phyloP scores from a whole-genome alignment of 140 eudicot species.

The Cichorium intybus region DNA sequence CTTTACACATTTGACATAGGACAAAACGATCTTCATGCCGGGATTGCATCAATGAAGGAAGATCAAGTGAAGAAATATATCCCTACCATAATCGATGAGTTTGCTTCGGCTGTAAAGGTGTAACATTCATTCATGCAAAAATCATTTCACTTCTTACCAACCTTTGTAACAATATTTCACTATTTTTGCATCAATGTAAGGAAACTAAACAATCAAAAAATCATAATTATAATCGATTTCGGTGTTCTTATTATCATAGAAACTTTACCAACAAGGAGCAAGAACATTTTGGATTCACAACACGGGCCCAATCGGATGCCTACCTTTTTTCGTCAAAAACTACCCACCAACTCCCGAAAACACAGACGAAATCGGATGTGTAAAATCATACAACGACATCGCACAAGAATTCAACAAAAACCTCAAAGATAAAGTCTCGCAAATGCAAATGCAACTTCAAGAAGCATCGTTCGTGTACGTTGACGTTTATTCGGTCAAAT shows the following conservation, averaged over 20 bases:
- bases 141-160: too few species aligned
- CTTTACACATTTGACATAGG: conserved; percentile 50
- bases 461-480: conserved; percentile 36
- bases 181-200: too few species aligned
- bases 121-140: too few species aligned
- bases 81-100: conserved; percentile 34
- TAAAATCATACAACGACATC: conserved; percentile 40
- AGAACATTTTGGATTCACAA: conserved; percentile 57
- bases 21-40: conserved; percentile 57
- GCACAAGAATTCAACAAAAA: conserved; percentile 54
- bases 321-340: conserved; percentile 28
- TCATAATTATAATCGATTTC: background rate
- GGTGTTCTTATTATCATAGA: conserved; percentile 19
- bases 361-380: conserved; percentile 48
- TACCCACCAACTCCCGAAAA: conserved; percentile 38
- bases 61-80: conserved; percentile 35
- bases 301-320: conserved; percentile 61
- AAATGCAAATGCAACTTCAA: conserved; percentile 36
- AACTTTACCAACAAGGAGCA: conserved; percentile 51
- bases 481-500: conserved; percentile 48
- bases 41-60: conserved; percentile 38
- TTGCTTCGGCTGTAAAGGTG: conserved; percentile 41
- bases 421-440: conserved; percentile 39
- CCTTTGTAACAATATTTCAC: too few species aligned
- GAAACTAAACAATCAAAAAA: background rate